phyloP scores from a whole-genome alignment of 106 monocot species.

The Apostasia shenzhenica region DNA sequence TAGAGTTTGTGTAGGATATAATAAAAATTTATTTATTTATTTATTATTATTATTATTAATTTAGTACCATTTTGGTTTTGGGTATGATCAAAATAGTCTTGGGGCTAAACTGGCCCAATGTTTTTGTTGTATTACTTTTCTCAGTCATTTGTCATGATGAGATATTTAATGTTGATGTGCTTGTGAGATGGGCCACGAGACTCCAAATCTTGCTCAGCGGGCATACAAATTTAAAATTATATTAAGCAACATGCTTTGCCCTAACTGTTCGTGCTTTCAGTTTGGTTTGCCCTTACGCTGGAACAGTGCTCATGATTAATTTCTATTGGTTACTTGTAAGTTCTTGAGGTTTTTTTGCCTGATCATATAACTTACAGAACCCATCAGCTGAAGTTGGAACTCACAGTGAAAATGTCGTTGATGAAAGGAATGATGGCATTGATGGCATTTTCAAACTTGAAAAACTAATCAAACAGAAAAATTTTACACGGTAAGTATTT shows the following conservation, averaged over 20 bases:
- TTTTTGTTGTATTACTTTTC: background rate
- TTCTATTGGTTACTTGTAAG: background rate
- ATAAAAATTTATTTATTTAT: too few species aligned
- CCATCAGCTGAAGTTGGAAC: background rate
- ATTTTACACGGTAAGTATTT: slow-evolving; percentile 39
- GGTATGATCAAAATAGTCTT: too few species aligned
- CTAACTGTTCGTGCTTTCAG: background rate
- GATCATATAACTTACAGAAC: slow-evolving; percentile 1
- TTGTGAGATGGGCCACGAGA: too few species aligned
- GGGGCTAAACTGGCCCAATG: too few species aligned
- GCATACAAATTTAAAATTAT: background rate
- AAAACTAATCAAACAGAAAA: slow-evolving; percentile 38
- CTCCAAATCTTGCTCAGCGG: background rate
- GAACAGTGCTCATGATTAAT: background rate
- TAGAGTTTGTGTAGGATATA: too few species aligned
- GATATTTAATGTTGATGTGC: too few species aligned
- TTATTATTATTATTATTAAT: too few species aligned
- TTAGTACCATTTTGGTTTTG: too few species aligned
- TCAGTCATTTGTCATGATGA: background rate
- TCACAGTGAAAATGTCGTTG: background rate
- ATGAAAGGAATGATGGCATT: background rate
- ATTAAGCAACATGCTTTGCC: background rate
- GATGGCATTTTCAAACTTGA: slow-evolving; percentile 27
- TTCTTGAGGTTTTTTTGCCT: background rate
- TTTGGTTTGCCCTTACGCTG: background rate